Evolutionary conservation across 108 stramenopile species (phyloP), one percentile per base, ranked within the genome.

Genomic region (Aurantiochytrium sp.): DNA sequence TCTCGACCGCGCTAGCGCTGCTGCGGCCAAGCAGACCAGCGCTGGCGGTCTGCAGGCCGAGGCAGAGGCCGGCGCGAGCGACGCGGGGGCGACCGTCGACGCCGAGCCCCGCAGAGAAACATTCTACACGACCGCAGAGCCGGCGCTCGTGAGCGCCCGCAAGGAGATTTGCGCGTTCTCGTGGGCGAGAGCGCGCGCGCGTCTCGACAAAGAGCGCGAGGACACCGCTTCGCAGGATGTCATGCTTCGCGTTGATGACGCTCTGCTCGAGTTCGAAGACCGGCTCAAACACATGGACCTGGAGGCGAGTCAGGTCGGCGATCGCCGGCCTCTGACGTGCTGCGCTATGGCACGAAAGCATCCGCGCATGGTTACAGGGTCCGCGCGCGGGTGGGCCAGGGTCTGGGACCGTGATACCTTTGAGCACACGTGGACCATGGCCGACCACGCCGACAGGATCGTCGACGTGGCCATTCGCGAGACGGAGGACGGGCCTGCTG

Each of bases 301-400:
- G 34, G 89, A 89, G 68, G 41, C 37, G 52, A 90, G 90, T 36
- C 91, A 92, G 89, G 86, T 92, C 30, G 92, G 55, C 22, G 91
- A 90, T 88, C 91, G 68, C 21, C 53, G 93, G 86, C 54, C 68
- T 55, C 52, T 88, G 27, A 37, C 85, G 31, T 53, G 68, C 85
- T 55, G 91, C 48, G 52, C 86, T 55, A 53, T 69, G 41, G 88
- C 88, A 8, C 86, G 59, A 36, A 91, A 92, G 12, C 93, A 93
- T 15, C 85, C 87, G 8, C 69, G 96, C 41, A 92, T 97, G 31
- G 96, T 95, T 2, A 96, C 97, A 2, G 98, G 94, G 36, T 92
- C 96, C 88, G 97, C 96, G 96, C 95, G 93, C 73, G 96, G 95
- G 30, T 91, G 94, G 31, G 95, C 96, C 24, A 96, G 97, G 88